Base-by-base conservation (phyloP, 805 yeast genomes). In the Candida coquimbonensis region DNA sequence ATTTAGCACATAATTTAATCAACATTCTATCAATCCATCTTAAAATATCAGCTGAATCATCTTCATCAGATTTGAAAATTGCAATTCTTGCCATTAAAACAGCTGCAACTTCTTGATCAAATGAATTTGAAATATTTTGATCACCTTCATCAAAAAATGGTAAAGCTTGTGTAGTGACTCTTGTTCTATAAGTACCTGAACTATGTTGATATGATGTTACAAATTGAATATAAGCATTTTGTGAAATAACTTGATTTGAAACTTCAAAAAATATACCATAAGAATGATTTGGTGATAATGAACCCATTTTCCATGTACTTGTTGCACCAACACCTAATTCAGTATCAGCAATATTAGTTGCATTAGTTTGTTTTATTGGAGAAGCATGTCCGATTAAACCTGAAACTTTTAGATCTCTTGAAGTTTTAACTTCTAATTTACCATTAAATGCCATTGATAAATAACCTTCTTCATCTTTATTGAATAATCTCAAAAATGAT, bases 81-180 rank as follows among this genome's bases (percentile, higher is more conserved):
- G 96, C 93, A 45, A 91, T 77, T 62, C 98, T 76, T 2, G 97
- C 84, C 82, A 91, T 83, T 48, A 90, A 70, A 1, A 90, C 97
- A 14, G 96, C 95, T 4, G 99, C 96, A 12, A 97, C 96, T 67
- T 93, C 98, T 72, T 93, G 98, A 68, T 93, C 99, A 64, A 93
- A 93, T n/a, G 93, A 73, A 27, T 70, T 70, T 5, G 76, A 71
- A 47, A 77, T 69, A 31, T 67, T 68, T 26, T 83, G 77, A 46
- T 73, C 75, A 36, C 83, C 83, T 27, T 83, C 75, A 37, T 70
- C 68, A n/a, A 81, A 80, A 38, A 77, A 73, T 45, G 78, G 74
- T 40, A 80, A 72, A 14, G 73, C 72, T 27, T 93, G 74, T 0
- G 98, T 93, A 21, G 99, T 91, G 33, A 93, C 97, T 56, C 97